A percentile compares a stretch with the other conserved stretches of the same genome.
These are phyloP conservation scores for Phytophthora pini DNA, from an alignment of 352 stramenopile genomes.

Conservation along the genomic window DNA sequence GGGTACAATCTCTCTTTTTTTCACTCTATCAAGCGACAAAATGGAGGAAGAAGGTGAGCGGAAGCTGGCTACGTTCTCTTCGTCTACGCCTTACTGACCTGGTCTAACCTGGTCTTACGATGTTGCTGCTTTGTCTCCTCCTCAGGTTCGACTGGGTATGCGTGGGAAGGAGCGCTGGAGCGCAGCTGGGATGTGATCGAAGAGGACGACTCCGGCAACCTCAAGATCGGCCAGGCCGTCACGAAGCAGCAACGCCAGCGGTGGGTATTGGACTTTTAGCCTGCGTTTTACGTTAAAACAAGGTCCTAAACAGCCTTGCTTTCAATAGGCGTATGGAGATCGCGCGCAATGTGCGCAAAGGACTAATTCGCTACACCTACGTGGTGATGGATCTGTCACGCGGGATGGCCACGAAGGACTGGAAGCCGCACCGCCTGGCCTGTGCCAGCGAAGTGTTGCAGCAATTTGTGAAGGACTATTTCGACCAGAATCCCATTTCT, in stretches of 20 bases:
- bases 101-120: conserved; percentile 2
- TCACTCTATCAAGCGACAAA: background rate
- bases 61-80: background rate
- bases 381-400: conserved; percentile 86
- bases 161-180: conserved; percentile 86
- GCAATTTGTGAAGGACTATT: conserved; percentile 92
- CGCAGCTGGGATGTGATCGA: conserved; percentile 88
- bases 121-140: conserved; percentile 1
- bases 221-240: conserved; percentile 73
- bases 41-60: conserved; percentile 41
- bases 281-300: conserved; percentile 3
- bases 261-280: conserved; percentile 33
- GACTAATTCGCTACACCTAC: conserved; percentile 88
- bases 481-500: conserved; percentile 95
- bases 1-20: background rate
- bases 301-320: background rate
- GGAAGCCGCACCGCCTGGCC: conserved; percentile 82
- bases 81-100: background rate
- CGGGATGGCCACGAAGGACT: conserved; percentile 89
- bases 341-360: conserved; percentile 85
- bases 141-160: conserved; percentile 65
- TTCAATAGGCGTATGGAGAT: conserved; percentile 70
- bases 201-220: conserved; percentile 82
- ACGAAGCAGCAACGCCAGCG: conserved; percentile 79
- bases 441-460: conserved; percentile 75